Conservation (phyloP, 306 rosid species). For the Biancaea sappan region DNA sequence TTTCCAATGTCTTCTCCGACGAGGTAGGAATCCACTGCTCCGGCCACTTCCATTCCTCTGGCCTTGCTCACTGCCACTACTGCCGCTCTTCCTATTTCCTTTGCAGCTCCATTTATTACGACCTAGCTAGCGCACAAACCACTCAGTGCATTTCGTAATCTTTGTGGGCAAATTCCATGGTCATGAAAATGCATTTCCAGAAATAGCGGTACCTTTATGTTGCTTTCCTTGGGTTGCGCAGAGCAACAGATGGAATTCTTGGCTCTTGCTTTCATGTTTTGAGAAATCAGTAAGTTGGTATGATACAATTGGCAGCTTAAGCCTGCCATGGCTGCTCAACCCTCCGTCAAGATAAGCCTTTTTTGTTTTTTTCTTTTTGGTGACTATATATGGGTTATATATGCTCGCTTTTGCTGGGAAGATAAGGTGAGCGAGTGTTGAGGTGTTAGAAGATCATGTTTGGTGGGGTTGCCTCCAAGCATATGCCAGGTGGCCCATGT, state of each 20-base stretch:
- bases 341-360: slow-evolving; percentile 55
- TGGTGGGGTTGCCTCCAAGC: no score
- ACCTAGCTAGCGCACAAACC: slow-evolving; percentile 44
- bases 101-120: slow-evolving; percentile 88
- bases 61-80: slow-evolving; percentile 76
- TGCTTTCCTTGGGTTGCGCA: slow-evolving; percentile 61
- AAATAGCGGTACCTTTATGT: slow-evolving; percentile 68
- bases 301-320: slow-evolving; percentile 60
- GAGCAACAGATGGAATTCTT: slow-evolving; percentile 57
- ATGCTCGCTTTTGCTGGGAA: not conserved
- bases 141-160: not conserved
- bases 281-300: slow-evolving; percentile 38
- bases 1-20: slow-evolving; percentile 56
- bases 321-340: slow-evolving; percentile 63
- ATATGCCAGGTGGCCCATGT: no score
- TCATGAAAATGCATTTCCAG: not conserved
- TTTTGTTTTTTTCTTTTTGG: slow-evolving; percentile 15
- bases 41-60: slow-evolving; percentile 58
- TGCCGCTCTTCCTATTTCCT: slow-evolving; percentile 95
- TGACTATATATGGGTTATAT: slow-evolving; percentile 33
- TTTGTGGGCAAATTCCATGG: not conserved
- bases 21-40: slow-evolving; percentile 46
- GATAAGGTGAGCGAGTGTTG: slow-evolving; percentile 55
- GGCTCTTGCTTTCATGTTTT: slow-evolving; percentile 35
- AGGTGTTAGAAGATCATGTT: no score